A percentile compares a stretch with the other conserved stretches of the same genome.
Evolutionary conservation across 2,329 filamentous ascomycete genomes (phyloP).

Genomic region (Hypomyces perniciosus): DNA sequence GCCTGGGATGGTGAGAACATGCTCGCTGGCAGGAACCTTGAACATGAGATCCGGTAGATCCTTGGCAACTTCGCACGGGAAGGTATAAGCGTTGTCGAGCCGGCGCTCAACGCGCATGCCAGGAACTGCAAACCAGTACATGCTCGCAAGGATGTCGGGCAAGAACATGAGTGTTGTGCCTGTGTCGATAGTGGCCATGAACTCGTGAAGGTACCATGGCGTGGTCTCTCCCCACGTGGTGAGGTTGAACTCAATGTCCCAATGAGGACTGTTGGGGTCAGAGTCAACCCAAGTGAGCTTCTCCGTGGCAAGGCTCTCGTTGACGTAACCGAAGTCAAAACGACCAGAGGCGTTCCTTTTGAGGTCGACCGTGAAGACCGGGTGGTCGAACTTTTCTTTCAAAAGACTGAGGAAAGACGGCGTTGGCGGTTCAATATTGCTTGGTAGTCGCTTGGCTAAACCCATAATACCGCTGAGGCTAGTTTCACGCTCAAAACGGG

Average conservation of each 20-base stretch:
- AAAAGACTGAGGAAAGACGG: conserved; percentile 42
- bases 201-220: conserved; percentile 41
- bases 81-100: conserved; percentile 44
- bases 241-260: conserved; percentile 45
- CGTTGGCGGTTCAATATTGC: conserved; percentile 37
- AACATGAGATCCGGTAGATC: conserved; percentile 53
- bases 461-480: conserved; percentile 47
- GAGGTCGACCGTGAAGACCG: conserved; percentile 46
- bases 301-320: conserved; percentile 32
- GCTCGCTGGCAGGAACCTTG: conserved; percentile 43
- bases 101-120: conserved; percentile 43
- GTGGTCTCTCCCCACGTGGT: conserved; percentile 42
- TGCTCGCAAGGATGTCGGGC: conserved; percentile 46
- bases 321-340: conserved; percentile 47
- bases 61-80: conserved; percentile 49
- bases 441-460: conserved; percentile 41
- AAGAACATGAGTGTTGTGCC: conserved; percentile 62
- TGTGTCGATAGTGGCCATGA: conserved; percentile 59
- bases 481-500: conserved; percentile 36
- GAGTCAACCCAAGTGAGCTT: conserved; percentile 39
- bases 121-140: conserved; percentile 58
- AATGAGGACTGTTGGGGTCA: conserved; percentile 27
- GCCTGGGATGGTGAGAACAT: conserved; percentile 49
- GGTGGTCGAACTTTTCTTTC: conserved; percentile 31
- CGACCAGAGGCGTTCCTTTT: conserved; percentile 40